phyloP scores from a whole-genome alignment of 768 basidiomycete species.

The Hygrocybe punicea region DNA sequence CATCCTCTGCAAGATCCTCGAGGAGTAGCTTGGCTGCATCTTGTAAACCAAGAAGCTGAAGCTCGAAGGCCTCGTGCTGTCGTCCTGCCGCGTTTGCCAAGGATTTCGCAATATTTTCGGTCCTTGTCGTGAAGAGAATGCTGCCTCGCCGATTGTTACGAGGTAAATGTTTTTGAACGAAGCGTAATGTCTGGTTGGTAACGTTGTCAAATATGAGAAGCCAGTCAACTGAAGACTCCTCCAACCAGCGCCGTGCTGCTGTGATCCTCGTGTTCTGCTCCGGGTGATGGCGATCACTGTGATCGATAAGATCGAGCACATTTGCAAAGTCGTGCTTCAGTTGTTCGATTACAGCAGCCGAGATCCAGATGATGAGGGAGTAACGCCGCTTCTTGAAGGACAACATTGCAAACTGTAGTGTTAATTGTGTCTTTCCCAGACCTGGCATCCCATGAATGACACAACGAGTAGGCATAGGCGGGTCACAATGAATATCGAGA shows the following conservation, averaged over 20 bases:
- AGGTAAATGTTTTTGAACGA: background rate
- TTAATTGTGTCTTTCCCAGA: background rate
- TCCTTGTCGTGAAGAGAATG: background rate
- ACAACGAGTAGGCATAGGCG: background rate
- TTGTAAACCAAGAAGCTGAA: too few species aligned
- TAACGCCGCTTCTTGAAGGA: background rate
- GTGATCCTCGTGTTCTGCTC: background rate
- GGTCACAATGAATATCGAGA: background rate
- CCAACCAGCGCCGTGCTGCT: background rate
- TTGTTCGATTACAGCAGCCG: background rate
- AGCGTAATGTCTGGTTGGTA: background rate
- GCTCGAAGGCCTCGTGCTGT: background rate
- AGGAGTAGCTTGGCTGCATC: background rate
- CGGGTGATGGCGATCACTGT: background rate
- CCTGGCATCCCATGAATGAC: background rate
- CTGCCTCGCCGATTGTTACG: background rate
- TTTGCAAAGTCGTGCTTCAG: background rate
- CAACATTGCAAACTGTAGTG: background rate
- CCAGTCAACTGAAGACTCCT: background rate
- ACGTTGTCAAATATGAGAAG: conserved; percentile 1
- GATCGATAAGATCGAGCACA: background rate
- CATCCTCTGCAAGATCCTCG: too few species aligned
- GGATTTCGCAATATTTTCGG: background rate
- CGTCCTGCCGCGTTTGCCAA: background rate
- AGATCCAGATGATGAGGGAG: background rate